Percentiles rank a stretch among this genome's conserved stretches.
Conservation (phyloP, 768 basidiomycete species). For the Exsudoporus frostii region DNA sequence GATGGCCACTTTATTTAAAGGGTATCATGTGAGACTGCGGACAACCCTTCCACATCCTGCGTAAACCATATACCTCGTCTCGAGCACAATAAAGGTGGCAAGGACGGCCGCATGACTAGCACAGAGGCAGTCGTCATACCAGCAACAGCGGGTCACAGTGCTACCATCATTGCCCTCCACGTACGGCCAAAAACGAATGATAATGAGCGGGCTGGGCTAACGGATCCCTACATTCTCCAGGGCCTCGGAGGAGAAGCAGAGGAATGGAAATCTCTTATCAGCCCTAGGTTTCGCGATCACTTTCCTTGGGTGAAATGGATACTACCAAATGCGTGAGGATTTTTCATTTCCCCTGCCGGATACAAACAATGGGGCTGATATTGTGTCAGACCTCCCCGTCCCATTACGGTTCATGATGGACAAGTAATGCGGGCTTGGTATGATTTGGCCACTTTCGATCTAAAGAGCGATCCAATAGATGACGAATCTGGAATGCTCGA, state of each 20-base stretch:
- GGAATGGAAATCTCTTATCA: not conserved
- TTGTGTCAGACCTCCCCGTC: not conserved
- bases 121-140: not conserved
- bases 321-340: not conserved
- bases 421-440: not conserved
- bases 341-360: not conserved
- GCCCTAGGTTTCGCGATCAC: not conserved
- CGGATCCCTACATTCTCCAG: not conserved
- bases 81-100: not conserved
- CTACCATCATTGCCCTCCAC: not conserved
- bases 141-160: not conserved
- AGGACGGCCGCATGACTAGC: not conserved
- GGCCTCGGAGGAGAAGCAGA: not conserved
- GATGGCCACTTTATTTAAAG: not conserved
- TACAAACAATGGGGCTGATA: not conserved
- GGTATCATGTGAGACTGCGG: not conserved
- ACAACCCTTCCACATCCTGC: not conserved
- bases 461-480: not conserved
- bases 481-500: not conserved
- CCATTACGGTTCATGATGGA: not conserved
- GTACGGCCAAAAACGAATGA: not conserved
- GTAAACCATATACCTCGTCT: not conserved
- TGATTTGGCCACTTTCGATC: not conserved
- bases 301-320: constrained; percentile 1
- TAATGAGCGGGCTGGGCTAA: not conserved